Conservation (phyloP, 768 basidiomycete species). For the Trichaptum fuscoviolaceum region DNA sequence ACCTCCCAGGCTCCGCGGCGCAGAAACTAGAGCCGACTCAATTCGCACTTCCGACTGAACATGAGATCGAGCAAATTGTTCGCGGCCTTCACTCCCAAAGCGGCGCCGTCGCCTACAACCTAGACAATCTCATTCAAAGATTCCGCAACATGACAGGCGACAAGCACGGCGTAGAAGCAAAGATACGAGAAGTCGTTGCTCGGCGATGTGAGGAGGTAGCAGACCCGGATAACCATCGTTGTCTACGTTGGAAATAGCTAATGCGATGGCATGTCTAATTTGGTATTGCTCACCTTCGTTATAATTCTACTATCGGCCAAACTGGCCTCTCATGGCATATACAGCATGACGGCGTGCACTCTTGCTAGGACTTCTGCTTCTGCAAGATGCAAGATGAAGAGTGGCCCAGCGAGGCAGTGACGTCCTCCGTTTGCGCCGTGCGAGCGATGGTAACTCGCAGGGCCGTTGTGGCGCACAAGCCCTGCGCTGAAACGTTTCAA, state of each 20-base stretch:
- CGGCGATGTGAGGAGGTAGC: constrained; percentile 61
- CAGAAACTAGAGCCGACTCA: constrained; percentile 26
- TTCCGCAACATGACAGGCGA: constrained; percentile 39
- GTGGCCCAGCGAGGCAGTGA: background rate
- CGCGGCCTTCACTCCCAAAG: constrained; percentile 57
- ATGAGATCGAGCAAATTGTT: constrained; percentile 62
- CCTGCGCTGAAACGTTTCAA: background rate
- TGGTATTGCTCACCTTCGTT: constrained; percentile 10
- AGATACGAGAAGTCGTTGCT: constrained; percentile 68
- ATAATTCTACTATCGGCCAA: background rate
- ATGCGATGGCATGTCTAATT: constrained; percentile 18
- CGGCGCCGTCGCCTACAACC: constrained; percentile 53
- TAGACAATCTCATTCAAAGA: constrained; percentile 57
- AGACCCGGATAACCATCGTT: constrained; percentile 52
- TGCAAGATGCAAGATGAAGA: background rate
- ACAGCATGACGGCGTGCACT: background rate
- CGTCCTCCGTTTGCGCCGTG: background rate
- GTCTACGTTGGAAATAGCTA: constrained; percentile 55
- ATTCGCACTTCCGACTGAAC: constrained; percentile 72
- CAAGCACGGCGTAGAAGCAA: constrained; percentile 63
- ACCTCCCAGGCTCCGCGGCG: constrained; percentile 20
- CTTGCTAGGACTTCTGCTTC: background rate
- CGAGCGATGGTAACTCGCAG: background rate
- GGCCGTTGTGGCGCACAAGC: background rate
- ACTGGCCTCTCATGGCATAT: background rate